Conservation (phyloP, 2,329 filamentous ascomycete genomes). For the Epichloe festucae region DNA sequence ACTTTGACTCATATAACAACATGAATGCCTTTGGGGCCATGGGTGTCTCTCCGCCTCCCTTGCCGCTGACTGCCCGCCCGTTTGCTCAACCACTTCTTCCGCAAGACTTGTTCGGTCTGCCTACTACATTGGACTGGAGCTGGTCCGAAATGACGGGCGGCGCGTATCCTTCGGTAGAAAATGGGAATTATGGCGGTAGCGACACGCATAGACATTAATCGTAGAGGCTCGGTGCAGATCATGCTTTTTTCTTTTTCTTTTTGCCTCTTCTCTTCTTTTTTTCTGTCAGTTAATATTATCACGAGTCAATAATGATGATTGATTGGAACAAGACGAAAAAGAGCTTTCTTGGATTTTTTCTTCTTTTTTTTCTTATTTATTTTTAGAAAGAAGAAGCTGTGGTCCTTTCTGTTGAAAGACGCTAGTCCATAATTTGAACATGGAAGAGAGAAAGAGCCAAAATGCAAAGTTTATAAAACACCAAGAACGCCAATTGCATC, state of each 20-base stretch:
- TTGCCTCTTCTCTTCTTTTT: too few relatives aligned
- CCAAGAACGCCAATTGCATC: neutral
- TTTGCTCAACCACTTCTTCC: slow-evolving; percentile 84
- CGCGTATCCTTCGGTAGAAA: slow-evolving; percentile 50
- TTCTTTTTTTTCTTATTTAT: neutral
- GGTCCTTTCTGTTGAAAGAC: neutral
- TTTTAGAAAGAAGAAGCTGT: neutral
- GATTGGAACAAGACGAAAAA: neutral
- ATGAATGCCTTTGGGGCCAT: slow-evolving; percentile 30
- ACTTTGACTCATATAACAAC: slow-evolving; percentile 33
- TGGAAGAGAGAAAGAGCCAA: neutral
- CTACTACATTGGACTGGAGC: slow-evolving; percentile 90
- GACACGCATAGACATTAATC: neutral
- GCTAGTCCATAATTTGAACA: neutral
- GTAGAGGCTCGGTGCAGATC: neutral
- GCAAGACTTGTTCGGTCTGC: slow-evolving; percentile 88
- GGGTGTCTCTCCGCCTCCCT: slow-evolving; percentile 9
- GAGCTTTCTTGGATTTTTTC: neutral
- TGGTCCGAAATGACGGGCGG: slow-evolving; percentile 58
- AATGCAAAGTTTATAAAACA: neutral
- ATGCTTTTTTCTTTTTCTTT: neutral
- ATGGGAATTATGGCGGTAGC: slow-evolving; percentile 35
- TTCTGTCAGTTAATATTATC: neutral
- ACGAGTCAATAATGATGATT: neutral
- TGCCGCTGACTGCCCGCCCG: slow-evolving; percentile 12